Evolutionary conservation across 1,139 yeast genomes (phyloP).

Genomic region (Trichomonascaceae sp.): DNA sequence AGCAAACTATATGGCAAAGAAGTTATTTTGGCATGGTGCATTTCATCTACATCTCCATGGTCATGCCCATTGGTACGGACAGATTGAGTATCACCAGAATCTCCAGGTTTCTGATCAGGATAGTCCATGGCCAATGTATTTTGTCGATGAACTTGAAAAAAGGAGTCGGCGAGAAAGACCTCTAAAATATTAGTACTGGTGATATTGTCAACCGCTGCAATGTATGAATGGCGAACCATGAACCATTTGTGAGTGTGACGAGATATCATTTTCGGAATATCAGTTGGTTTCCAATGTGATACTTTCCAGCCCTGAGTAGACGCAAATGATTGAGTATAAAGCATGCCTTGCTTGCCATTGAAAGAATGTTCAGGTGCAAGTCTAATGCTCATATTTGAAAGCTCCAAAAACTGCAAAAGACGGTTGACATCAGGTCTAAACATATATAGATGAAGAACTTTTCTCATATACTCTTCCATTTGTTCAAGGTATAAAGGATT

Average conservation of each 20-base stretch:
- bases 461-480: constrained; percentile 48
- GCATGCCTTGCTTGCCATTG: constrained; percentile 83
- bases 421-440: constrained; percentile 78
- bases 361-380: constrained; percentile 76
- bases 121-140: constrained; percentile 10
- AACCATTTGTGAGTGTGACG: constrained; percentile 94
- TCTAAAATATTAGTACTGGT: constrained; percentile 85
- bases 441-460: constrained; percentile 52
- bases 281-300: constrained; percentile 76
- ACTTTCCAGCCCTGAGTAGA: constrained; percentile 94
- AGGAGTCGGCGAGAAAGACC: constrained; percentile 75
- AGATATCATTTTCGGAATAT: constrained; percentile 63
- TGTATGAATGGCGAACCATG: constrained; percentile 73
- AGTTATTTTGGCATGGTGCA: constrained; percentile 13
- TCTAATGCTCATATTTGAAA: constrained; percentile 81
- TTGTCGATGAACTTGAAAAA: constrained; percentile 45
- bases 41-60: constrained; percentile 8
- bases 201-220: constrained; percentile 80
- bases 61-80: constrained; percentile 8
- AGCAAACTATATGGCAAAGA: constrained; percentile 43
- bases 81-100: constrained; percentile 1
- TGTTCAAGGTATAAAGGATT: constrained; percentile 9
- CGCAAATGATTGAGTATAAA: constrained; percentile 76
- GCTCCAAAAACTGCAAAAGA: constrained; percentile 77
- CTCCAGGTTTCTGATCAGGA: constrained; percentile 2